These are phyloP conservation scores for Boeremia lycopersici DNA, from an alignment of 2,329 filamentous ascomycete genomes.

Conservation along the genomic window DNA sequence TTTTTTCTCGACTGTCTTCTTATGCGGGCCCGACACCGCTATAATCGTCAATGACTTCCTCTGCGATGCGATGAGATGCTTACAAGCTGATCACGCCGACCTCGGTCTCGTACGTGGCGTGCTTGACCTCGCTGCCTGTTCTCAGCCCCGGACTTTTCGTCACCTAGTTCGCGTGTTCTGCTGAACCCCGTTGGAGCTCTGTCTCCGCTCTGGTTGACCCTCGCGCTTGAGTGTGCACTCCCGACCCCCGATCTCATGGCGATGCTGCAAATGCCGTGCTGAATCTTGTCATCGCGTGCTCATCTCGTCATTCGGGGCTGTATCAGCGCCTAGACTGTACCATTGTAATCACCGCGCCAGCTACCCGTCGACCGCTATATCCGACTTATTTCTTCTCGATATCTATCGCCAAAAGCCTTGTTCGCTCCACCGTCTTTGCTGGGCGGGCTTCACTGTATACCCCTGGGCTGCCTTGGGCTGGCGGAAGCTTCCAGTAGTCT, in stretches of 20 bases:
- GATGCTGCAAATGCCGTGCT: not conserved
- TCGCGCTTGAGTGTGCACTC: not conserved
- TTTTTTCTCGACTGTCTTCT: conserved; percentile 21
- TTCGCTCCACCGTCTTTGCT: too few relatives aligned
- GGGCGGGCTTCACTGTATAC: too few relatives aligned
- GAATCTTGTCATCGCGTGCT: not conserved
- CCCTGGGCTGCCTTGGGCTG: too few relatives aligned
- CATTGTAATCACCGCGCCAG: not conserved
- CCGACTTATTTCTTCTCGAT: not conserved
- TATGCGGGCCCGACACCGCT: conserved; percentile 15
- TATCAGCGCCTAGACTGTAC: conserved; percentile 9
- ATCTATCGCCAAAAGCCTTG: conserved; percentile 3
- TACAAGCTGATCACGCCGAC: conserved; percentile 6
- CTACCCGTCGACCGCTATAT: not conserved
- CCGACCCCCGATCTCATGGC: not conserved
- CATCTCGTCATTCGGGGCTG: not conserved
- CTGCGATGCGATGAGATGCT: conserved; percentile 27
- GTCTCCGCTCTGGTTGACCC: conserved; percentile 10
- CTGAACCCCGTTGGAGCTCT: conserved; percentile 13
- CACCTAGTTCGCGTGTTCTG: conserved; percentile 11
- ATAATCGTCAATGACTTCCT: conserved; percentile 26
- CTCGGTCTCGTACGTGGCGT: conserved; percentile 5
- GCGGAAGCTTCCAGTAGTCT: too few relatives aligned
- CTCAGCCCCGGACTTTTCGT: conserved; percentile 2
- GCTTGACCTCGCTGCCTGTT: conserved; percentile 14